Evolutionary conservation across 441 rosid species (phyloP), one percentile per base, ranked within the genome.

Genomic region (Euphorbia corollata): DNA sequence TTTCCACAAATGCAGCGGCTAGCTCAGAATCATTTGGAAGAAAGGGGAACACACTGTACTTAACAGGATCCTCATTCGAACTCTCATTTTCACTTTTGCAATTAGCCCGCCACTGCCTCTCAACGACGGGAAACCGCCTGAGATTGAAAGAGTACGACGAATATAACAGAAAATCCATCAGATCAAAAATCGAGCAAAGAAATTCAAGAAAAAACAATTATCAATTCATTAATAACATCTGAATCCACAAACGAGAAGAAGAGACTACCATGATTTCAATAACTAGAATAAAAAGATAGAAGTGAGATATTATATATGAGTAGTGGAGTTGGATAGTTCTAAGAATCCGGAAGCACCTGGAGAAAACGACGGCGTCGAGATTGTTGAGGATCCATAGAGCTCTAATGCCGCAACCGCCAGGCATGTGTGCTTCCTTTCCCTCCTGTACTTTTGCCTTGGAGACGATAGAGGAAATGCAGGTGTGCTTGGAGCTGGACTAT

Each of bases 51-150:
- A 77, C 65, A 24, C 67, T 18, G 70, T 51, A 47, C 3, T 68
- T 75, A 61, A 76, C 75, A 73, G 76, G 73, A 78, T 79, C 79
- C 22, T 67, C 81, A 23, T 62, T 59, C 12, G 59, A 71, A 71
- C 20, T 74, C 67, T 78, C 82, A 34, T 73, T 82, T 65, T 74
- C 85, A 47, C 61, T 60, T 71, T 80, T 82, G 79, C 85, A 87
- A 77, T 86, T 85, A 41, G 74, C 78, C 57, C 76, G 66, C 96
- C 99, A 89, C 67, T 70, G 96, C 77, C 78, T 78, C 85, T 87
- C 97, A 47, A 89, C 91, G 62, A 82, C 97, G 16, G 91, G 93
- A 67, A 93, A 93, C 81, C 82, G 79, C 99, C 99, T 92, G 41
- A 68, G n/a, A 36, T 22, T 6, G 6, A 20, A 50, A 39, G 32